Evolutionary conservation across 1,284 basidiomycete genomes (phyloP).

Genomic region (Peniophora sp.): DNA sequence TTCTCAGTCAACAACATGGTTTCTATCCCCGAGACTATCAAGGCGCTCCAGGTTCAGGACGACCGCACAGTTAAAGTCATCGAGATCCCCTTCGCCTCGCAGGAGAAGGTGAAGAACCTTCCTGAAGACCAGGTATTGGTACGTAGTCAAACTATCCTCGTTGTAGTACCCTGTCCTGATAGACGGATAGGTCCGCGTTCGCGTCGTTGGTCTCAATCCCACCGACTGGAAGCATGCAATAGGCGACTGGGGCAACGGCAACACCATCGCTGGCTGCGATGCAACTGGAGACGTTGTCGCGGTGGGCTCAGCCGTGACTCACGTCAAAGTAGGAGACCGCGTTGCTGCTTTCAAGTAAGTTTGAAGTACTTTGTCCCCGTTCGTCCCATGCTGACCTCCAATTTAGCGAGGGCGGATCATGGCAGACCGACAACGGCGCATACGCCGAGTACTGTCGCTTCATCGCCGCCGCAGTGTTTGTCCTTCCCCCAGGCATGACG

Average conservation of each 20-base stretch:
- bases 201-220: constrained; percentile 2
- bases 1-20: no score
- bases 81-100: background rate
- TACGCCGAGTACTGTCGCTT: constrained; percentile 8
- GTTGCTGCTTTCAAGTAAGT: constrained; percentile 28
- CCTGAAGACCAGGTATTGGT: background rate
- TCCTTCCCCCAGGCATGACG: constrained; percentile 4
- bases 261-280: constrained; percentile 29
- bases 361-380: background rate
- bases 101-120: background rate
- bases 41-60: background rate
- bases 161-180: background rate
- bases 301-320: constrained; percentile 18
- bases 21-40: background rate
- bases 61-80: background rate
- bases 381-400: background rate
- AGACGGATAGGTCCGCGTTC: background rate
- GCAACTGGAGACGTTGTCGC: constrained; percentile 30
- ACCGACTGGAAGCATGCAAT: constrained; percentile 4
- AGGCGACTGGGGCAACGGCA: background rate
- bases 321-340: constrained; percentile 27
- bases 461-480: background rate
- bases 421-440: constrained; percentile 3
- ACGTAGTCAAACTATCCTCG: background rate
- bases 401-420: constrained; percentile 22